These are phyloP conservation scores for Phytophthora macrochlamydospora DNA, from an alignment of 352 stramenopile species.

Conservation along the genomic window DNA sequence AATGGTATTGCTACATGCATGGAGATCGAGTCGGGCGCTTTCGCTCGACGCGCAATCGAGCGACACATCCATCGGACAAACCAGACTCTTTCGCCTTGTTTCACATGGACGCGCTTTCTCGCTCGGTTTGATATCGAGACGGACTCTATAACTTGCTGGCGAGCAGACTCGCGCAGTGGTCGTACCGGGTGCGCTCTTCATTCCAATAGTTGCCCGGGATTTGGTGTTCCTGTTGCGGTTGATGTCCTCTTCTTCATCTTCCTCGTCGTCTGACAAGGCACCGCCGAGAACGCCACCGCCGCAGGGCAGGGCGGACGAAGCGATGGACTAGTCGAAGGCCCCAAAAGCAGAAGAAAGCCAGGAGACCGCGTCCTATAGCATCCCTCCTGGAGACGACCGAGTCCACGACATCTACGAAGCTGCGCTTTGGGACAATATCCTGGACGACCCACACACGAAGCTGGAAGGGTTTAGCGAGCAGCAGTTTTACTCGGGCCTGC, in stretches of 20 bases:
- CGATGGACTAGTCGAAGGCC: background rate
- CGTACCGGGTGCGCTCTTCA: background rate
- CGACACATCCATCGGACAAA: background rate
- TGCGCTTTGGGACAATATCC: conserved; percentile 38
- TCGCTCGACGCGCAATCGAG: background rate
- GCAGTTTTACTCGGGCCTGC: conserved; percentile 44
- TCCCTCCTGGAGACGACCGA: conserved; percentile 33
- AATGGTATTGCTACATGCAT: background rate
- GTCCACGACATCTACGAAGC: conserved; percentile 53
- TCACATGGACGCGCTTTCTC: background rate
- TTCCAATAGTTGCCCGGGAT: background rate
- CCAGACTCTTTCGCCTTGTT: background rate
- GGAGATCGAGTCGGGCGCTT: background rate
- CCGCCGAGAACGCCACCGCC: background rate
- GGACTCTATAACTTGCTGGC: too few relatives aligned
- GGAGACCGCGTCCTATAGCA: background rate
- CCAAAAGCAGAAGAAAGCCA: background rate
- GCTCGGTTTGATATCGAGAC: background rate
- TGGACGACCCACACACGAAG: conserved; percentile 35
- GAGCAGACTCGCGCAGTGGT: too few relatives aligned
- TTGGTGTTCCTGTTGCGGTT: background rate
- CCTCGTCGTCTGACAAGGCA: conserved; percentile 3
- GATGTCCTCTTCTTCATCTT: conserved; percentile 6
- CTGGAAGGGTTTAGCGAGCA: conserved; percentile 36
- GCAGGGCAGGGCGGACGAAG: background rate